A percentile compares a stretch with the other conserved stretches of the same genome.
phyloP scores from a whole-genome alignment of 257 asterid species.

The Solanum verrucosum region DNA sequence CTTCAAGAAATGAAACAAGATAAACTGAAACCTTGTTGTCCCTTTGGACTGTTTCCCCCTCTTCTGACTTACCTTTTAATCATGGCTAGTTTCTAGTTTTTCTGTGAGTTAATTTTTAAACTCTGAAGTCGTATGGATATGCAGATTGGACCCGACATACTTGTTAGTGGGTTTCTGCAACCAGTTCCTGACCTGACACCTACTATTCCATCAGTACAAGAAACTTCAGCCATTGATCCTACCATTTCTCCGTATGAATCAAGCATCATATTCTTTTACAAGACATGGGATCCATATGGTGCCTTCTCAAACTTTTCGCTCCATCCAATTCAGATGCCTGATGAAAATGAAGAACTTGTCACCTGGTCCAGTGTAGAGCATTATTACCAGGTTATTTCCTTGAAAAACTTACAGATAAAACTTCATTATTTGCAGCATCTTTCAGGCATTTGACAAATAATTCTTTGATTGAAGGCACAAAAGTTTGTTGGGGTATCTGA shows the following conservation, averaged over 20 bases:
- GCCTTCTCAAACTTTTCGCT: constrained; percentile 91
- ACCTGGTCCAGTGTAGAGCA: constrained; percentile 94
- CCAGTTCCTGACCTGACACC: constrained; percentile 95
- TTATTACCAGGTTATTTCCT: constrained; percentile 71
- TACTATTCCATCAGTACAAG: constrained; percentile 70
- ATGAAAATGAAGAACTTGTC: constrained; percentile 48
- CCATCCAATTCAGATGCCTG: constrained; percentile 68
- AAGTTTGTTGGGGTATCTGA: constrained; percentile 68
- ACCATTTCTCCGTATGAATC: constrained; percentile 81
- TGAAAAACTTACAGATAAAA: not conserved
- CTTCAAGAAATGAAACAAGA: not conserved
- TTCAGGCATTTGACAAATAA: not conserved
- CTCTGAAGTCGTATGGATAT: not conserved
- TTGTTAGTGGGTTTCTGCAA: constrained; percentile 87
- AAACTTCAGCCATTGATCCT: constrained; percentile 79
- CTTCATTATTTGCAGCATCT: not conserved
- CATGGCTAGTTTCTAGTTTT: not conserved
- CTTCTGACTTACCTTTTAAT: not conserved
- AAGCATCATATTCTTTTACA: constrained; percentile 77
- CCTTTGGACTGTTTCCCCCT: not conserved
- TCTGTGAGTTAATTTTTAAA: not conserved
- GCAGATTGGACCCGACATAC: constrained; percentile 97
- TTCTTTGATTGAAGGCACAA: constrained; percentile 45
- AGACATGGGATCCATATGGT: constrained; percentile 96
- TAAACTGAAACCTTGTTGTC: not conserved